A percentile compares a stretch with the other conserved stretches of the same genome.
phyloP scores from a whole-genome alignment of 2,329 filamentous ascomycete species.

The Truncatella angustata region DNA sequence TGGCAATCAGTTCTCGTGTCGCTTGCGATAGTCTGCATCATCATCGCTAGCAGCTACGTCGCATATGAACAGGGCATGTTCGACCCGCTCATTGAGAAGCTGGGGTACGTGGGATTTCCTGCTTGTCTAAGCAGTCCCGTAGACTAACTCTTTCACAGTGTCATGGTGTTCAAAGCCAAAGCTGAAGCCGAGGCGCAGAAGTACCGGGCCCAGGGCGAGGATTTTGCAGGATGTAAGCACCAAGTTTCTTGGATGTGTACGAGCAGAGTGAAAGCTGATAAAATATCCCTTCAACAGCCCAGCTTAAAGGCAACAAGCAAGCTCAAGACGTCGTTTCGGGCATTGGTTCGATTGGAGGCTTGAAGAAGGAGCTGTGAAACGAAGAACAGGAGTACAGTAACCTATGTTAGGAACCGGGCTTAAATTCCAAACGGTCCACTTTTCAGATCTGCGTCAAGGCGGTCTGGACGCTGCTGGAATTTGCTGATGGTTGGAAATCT shows the following conservation, averaged over 20 bases:
- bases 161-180: constrained; percentile 38
- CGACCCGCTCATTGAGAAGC: constrained; percentile 35
- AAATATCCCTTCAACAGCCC: constrained; percentile 18
- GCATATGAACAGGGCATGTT: constrained; percentile 37
- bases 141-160: constrained; percentile 11
- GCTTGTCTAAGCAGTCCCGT: not conserved
- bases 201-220: constrained; percentile 34
- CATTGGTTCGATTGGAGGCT: constrained; percentile 23
- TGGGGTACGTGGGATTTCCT: constrained; percentile 21
- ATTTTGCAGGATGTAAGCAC: constrained; percentile 33
- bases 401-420: too few species aligned
- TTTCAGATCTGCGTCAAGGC: not conserved
- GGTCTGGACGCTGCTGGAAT: not conserved
- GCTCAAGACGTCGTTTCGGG: constrained; percentile 29
- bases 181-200: constrained; percentile 38
- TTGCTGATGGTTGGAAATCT: too few species aligned
- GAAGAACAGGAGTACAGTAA: not conserved
- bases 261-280: too few species aligned
- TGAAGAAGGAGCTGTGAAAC: constrained; percentile 28
- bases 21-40: constrained; percentile 12
- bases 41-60: constrained; percentile 29
- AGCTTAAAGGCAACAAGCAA: constrained; percentile 35
- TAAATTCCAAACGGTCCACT: too few species aligned
- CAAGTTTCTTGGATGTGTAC: too few species aligned
- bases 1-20: constrained; percentile 8